Conservation (phyloP, 345 rosid genomes). For the Sisymbrium altissimum region DNA sequence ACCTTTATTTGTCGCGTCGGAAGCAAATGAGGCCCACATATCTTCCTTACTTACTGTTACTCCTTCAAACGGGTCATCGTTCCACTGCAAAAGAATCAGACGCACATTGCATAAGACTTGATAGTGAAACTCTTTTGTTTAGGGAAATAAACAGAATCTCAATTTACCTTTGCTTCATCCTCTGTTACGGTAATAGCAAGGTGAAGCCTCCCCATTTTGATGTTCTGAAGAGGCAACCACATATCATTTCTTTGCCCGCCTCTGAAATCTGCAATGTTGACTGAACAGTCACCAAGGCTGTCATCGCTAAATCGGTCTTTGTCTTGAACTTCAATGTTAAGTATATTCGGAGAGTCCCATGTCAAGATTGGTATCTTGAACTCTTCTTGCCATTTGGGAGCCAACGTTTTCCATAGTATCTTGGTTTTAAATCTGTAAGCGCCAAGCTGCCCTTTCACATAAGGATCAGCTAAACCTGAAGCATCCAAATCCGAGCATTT, state of each 20-base stretch:
- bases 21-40: conserved; percentile 38
- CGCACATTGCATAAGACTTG: conserved; percentile 9
- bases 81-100: conserved; percentile 37
- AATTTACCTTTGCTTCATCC: conserved; percentile 47
- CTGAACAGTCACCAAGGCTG: conserved; percentile 62
- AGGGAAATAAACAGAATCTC: conserved; percentile 3
- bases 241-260: conserved; percentile 79
- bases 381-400: conserved; percentile 93
- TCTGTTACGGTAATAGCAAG: conserved; percentile 69
- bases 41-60: conserved; percentile 43
- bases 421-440: conserved; percentile 72
- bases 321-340: conserved; percentile 74
- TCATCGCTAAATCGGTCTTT: conserved; percentile 83
- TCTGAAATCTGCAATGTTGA: conserved; percentile 56
- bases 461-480: conserved; percentile 95
- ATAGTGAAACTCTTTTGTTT: background rate
- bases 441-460: conserved; percentile 90
- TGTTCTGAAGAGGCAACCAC: conserved; percentile 86
- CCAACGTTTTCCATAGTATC: conserved; percentile 57
- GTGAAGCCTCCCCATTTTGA: conserved; percentile 79
- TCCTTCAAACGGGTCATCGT: conserved; percentile 29
- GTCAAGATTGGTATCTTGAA: conserved; percentile 70
- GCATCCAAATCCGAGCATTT: conserved; percentile 11
- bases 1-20: conserved; percentile 31
- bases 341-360: conserved; percentile 70